Conservation (phyloP, 192 early-diverging fungal genomes). For the Entomortierella beljakovae region DNA sequence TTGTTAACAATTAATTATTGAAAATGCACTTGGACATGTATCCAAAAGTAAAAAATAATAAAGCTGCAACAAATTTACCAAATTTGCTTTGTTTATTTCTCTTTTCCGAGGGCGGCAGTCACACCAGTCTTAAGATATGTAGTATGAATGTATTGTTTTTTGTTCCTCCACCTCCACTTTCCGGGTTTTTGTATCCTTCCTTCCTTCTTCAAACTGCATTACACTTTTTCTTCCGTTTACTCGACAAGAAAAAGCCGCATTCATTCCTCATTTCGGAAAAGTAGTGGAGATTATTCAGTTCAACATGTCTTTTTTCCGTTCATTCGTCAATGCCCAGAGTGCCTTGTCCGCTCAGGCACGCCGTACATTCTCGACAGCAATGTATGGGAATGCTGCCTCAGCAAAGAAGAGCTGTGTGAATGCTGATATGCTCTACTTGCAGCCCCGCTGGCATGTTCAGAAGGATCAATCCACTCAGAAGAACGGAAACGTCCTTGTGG, state of each 20-base stretch:
- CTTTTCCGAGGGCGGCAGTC: conserved; percentile 5
- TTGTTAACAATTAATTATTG: conserved; percentile 80
- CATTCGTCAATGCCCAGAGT: conserved; percentile 49
- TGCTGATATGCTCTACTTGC: conserved; percentile 51
- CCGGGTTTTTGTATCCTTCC: background rate
- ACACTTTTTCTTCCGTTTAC: conserved; percentile 4
- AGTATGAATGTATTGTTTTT: background rate
- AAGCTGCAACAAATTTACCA: background rate
- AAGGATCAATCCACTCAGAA: conserved; percentile 30
- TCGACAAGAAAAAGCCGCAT: conserved; percentile 3
- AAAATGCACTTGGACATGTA: background rate
- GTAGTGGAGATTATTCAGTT: conserved; percentile 5
- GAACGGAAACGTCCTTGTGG: conserved; percentile 39
- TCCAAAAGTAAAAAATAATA: background rate
- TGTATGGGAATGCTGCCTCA: conserved; percentile 22
- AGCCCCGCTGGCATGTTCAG: conserved; percentile 54
- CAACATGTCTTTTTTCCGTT: conserved; percentile 48
- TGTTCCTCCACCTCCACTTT: conserved; percentile 4
- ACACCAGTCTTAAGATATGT: too few relatives aligned
- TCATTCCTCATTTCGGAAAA: background rate
- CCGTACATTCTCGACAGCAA: conserved; percentile 44
- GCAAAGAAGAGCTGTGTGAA: conserved; percentile 33
- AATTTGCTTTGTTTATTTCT: conserved; percentile 58
- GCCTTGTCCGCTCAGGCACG: conserved; percentile 44
- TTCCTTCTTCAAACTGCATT: conserved; percentile 1